A percentile compares a stretch with the other conserved stretches of the same genome.
These are phyloP conservation scores for Diaporthe capsici DNA, from an alignment of 2,329 filamentous ascomycete genomes.

Conservation along the genomic window DNA sequence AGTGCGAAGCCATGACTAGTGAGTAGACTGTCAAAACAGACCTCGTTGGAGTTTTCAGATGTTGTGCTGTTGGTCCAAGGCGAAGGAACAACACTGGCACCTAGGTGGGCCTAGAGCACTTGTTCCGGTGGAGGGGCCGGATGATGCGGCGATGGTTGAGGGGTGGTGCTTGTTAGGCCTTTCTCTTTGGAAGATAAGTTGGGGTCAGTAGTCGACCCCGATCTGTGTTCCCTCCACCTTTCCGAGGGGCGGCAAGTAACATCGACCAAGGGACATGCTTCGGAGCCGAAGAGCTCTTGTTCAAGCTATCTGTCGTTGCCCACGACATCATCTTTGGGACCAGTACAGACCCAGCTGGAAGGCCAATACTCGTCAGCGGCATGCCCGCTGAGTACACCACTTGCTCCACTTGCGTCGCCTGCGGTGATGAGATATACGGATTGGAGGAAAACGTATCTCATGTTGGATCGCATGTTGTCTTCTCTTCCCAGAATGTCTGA, in stretches of 20 bases:
- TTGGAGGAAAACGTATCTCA: neutral
- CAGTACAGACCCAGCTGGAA: neutral
- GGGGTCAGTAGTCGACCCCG: neutral
- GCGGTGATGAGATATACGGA: too few species aligned
- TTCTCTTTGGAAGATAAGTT: neutral
- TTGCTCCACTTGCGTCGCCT: neutral
- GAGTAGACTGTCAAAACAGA: neutral
- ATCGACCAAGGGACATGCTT: neutral
- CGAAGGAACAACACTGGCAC: neutral
- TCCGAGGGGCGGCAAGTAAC: neutral
- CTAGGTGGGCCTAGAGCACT: neutral
- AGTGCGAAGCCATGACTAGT: neutral
- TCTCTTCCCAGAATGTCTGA: neutral
- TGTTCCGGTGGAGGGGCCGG: constrained; percentile 16
- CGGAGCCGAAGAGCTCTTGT: neutral
- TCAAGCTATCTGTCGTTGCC: neutral
- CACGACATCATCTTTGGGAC: neutral
- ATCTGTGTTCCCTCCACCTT: neutral
- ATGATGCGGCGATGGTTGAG: neutral
- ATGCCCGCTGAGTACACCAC: neutral
- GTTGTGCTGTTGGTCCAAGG: neutral
- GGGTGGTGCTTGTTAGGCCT: neutral
- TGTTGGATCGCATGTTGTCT: neutral
- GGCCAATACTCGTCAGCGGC: neutral
- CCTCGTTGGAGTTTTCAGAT: neutral